Evolutionary conservation across 148 eudicot species (phyloP).

Genomic region (Amaranthus cruentus): DNA sequence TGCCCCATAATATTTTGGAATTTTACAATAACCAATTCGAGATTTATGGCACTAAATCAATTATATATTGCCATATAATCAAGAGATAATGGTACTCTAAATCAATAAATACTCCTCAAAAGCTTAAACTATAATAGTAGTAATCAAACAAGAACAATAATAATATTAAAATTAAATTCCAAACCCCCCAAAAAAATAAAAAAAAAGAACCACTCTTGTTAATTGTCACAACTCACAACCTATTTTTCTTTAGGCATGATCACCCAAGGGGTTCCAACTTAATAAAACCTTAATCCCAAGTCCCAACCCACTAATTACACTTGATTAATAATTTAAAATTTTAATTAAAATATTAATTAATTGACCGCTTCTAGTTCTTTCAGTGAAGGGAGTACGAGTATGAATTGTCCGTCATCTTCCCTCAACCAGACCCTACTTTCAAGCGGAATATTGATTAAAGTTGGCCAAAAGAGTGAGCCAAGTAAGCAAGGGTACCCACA

Average conservation of each 20-base stretch:
- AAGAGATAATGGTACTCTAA: neutral
- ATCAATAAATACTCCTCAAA: neutral
- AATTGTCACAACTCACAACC: too few relatives aligned
- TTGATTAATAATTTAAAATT: neutral
- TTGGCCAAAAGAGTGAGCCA: conserved; percentile 85
- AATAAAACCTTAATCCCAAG: conserved; percentile 9
- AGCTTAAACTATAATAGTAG: conserved; percentile 1
- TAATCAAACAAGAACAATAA: neutral
- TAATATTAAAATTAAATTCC: neutral
- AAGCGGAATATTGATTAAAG: conserved; percentile 18
- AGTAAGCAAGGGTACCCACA: conserved; percentile 73
- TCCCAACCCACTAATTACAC: conserved; percentile 30
- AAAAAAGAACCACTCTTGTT: conserved; percentile 32
- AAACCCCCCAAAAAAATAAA: neutral
- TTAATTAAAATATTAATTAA: too few relatives aligned
- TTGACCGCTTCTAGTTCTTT: too few relatives aligned
- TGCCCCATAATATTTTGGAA: conserved; percentile 5
- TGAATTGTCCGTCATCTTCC: too few relatives aligned
- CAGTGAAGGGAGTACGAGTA: too few relatives aligned
- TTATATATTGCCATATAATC: neutral
- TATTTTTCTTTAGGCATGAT: neutral
- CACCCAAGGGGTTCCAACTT: conserved; percentile 36
- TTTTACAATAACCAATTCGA: conserved; percentile 9
- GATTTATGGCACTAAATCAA: conserved; percentile 11
- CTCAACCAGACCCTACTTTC: too few relatives aligned